Evolutionary conservation across 768 basidiomycete species (phyloP).

Genomic region (Collybia sp.): DNA sequence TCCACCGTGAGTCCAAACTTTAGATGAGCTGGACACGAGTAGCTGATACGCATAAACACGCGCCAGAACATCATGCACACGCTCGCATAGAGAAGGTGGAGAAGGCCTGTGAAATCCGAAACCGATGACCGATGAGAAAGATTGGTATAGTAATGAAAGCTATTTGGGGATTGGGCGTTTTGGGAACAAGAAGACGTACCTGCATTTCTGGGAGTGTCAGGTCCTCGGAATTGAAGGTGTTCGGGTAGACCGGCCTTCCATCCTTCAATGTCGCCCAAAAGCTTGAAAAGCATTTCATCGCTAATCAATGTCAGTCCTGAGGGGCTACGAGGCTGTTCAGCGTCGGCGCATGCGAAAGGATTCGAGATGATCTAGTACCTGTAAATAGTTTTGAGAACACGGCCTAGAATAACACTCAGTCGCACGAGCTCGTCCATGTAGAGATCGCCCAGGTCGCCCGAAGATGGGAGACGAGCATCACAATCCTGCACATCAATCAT

Average conservation of each 20-base stretch:
- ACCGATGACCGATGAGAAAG: constrained; percentile 3
- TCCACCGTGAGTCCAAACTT: constrained; percentile 81
- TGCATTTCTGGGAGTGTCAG: constrained; percentile 58
- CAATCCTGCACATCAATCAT: constrained; percentile 98
- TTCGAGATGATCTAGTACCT: constrained; percentile 41
- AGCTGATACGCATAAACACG: constrained; percentile 97
- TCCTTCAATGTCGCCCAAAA: constrained; percentile 61
- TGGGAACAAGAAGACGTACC: constrained; percentile 38
- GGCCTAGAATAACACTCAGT: constrained; percentile 85
- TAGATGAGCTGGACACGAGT: constrained; percentile 84
- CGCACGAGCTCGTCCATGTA: constrained; percentile 92
- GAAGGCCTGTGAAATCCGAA: constrained; percentile 49
- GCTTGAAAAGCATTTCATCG: constrained; percentile 67
- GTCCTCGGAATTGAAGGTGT: constrained; percentile 71
- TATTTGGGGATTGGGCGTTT: not conserved
- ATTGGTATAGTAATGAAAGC: constrained; percentile 1
- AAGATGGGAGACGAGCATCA: constrained; percentile 89
- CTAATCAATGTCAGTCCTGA: constrained; percentile 83
- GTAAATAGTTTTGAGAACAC: constrained; percentile 91
- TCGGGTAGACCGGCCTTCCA: constrained; percentile 83
- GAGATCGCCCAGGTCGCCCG: constrained; percentile 71
- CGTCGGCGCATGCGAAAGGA: not conserved
- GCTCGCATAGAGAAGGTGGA: constrained; percentile 85
- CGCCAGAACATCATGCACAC: constrained; percentile 97
- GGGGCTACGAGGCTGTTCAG: constrained; percentile 43